phyloP scores from a whole-genome alignment of 345 rosid species.

The Citrus glauca region DNA sequence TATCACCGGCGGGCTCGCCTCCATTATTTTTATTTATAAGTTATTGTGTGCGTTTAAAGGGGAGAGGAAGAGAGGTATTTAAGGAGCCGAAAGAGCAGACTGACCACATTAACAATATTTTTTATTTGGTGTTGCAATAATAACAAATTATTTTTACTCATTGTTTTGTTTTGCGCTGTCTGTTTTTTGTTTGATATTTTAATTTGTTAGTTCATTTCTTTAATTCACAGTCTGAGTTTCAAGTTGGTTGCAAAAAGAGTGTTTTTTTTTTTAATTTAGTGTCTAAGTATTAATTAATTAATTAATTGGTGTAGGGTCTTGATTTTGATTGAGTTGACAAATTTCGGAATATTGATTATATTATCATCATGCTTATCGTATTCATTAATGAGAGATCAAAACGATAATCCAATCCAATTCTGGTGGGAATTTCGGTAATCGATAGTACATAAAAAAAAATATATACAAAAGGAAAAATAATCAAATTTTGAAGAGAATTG shows the following conservation, averaged over 20 bases:
- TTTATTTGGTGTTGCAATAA: background rate
- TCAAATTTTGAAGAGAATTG: background rate
- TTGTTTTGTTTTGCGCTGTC: slow-evolving; percentile 10
- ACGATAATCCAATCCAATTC: background rate
- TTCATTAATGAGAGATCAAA: background rate
- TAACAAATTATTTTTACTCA: background rate
- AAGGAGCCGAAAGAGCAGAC: background rate
- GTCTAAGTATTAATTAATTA: background rate
- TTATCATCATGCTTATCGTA: background rate
- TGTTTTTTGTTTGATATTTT: background rate
- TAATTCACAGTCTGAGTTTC: background rate
- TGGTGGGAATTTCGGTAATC: background rate
- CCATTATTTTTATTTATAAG: background rate
- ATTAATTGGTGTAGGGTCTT: background rate
- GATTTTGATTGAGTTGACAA: slow-evolving; percentile 12
- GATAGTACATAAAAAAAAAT: background rate
- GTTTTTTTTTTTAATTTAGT: background rate
- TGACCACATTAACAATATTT: background rate
- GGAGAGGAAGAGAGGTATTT: background rate
- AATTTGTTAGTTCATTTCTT: background rate
- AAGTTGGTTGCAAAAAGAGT: background rate
- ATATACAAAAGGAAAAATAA: background rate
- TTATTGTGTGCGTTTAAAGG: background rate
- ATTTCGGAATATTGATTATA: background rate
- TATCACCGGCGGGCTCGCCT: slow-evolving; percentile 10